Evolutionary conservation across 495 filamentous ascomycete genomes (phyloP).

Genomic region (Rhizodiscina lignyota): DNA sequence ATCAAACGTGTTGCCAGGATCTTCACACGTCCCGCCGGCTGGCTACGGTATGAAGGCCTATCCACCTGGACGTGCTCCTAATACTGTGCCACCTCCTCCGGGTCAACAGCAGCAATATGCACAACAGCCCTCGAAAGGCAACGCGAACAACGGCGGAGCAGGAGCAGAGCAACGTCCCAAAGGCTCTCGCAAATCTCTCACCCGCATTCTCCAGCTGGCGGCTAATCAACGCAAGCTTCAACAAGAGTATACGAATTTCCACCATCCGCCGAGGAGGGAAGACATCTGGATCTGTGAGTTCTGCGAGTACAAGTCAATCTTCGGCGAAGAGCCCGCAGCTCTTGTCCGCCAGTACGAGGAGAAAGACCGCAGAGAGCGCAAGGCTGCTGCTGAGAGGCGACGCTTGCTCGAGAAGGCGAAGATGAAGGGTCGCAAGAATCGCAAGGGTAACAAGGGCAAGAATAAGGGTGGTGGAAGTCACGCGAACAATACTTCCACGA

Average conservation of each 20-base stretch:
- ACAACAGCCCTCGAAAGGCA: conserved; percentile 32
- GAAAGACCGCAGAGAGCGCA: conserved; percentile 75
- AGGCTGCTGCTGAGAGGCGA: conserved; percentile 64
- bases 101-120: too few relatives aligned
- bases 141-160: conserved; percentile 31
- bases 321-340: conserved; percentile 56
- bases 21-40: too few relatives aligned
- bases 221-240: conserved; percentile 51
- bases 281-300: conserved; percentile 81
- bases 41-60: too few relatives aligned
- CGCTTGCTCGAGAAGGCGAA: conserved; percentile 85
- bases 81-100: too few relatives aligned
- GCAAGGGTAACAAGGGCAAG: conserved; percentile 34
- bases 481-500: too few relatives aligned
- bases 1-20: too few relatives aligned
- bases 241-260: conserved; percentile 57
- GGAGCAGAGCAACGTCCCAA: too few relatives aligned
- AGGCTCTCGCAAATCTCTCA: too few relatives aligned
- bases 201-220: conserved; percentile 43
- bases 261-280: conserved; percentile 53
- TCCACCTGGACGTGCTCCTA: too few relatives aligned
- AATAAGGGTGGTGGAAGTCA: too few relatives aligned
- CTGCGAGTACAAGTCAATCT: conserved; percentile 28
- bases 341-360: conserved; percentile 85
- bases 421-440: conserved; percentile 77